These are phyloP conservation scores for Scutellaria minor DNA, from an alignment of 257 asterid species.

Conservation along the genomic window DNA sequence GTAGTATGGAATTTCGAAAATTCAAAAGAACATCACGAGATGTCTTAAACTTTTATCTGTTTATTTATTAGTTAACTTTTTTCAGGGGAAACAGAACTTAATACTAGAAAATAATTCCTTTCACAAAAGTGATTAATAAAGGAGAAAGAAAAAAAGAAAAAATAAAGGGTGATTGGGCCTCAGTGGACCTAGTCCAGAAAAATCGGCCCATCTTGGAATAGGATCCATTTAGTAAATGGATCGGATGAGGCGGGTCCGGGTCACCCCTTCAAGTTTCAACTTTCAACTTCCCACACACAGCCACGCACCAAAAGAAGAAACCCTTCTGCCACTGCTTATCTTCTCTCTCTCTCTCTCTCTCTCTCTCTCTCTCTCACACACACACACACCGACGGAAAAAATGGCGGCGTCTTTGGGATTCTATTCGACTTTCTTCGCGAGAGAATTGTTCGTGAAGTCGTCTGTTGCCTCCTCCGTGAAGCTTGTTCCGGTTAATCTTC, in stretches of 20 bases:
- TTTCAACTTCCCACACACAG: neutral
- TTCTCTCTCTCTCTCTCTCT: conserved; percentile 15
- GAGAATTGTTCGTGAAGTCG: conserved; percentile 44
- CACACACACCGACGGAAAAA: conserved; percentile 1
- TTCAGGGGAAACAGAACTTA: too few species aligned
- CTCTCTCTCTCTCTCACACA: neutral
- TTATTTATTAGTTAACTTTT: too few species aligned
- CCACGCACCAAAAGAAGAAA: conserved; percentile 6
- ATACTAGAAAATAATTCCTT: too few species aligned
- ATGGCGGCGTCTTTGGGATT: conserved; percentile 67
- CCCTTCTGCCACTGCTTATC: conserved; percentile 50
- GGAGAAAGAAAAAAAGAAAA: neutral
- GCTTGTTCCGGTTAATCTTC: conserved; percentile 33
- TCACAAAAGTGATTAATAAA: neutral
- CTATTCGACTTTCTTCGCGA: conserved; percentile 41
- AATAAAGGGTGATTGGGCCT: neutral
- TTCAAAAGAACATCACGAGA: too few species aligned
- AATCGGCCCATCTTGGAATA: neutral
- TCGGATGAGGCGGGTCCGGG: conserved; percentile 33
- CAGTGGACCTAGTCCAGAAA: neutral
- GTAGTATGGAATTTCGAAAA: too few species aligned
- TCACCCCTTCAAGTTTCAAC: neutral
- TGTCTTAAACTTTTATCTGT: too few species aligned
- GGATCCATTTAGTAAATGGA: neutral
- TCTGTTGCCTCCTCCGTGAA: conserved; percentile 33